These are phyloP conservation scores for Setaria italica DNA, from an alignment of 202 grass and related monocot species.

Conservation along the genomic window DNA sequence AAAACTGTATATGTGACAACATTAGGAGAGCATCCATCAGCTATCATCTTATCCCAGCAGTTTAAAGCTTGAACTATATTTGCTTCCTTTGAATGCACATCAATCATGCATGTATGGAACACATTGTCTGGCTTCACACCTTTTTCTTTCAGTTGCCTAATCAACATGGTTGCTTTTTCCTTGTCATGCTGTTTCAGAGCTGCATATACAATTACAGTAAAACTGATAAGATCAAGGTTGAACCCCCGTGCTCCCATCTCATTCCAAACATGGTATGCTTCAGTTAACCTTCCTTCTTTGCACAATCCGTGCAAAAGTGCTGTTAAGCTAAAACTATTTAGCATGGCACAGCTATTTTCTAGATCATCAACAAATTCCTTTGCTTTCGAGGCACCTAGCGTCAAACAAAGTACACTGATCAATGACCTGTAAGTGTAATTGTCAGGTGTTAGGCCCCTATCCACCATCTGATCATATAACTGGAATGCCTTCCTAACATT, in stretches of 20 bases:
- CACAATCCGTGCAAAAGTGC: conserved; percentile 78
- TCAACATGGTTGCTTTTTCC: conserved; percentile 46
- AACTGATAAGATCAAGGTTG: conserved; percentile 70
- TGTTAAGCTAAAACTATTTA: conserved; percentile 83
- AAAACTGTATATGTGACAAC: conserved; percentile 63
- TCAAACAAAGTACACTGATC: conserved; percentile 72
- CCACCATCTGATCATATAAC: conserved; percentile 80
- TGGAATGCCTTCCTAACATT: conserved; percentile 73
- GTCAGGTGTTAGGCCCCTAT: conserved; percentile 68
- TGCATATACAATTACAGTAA: conserved; percentile 67
- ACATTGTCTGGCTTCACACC: conserved; percentile 67
- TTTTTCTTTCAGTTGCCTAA: conserved; percentile 66
- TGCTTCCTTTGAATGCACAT: conserved; percentile 62
- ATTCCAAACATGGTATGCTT: conserved; percentile 66
- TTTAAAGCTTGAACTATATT: conserved; percentile 69
- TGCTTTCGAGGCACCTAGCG: conserved; percentile 53
- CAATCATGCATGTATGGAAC: conserved; percentile 86
- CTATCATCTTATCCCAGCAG: conserved; percentile 63
- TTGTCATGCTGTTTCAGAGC: conserved; percentile 58
- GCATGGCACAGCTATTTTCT: conserved; percentile 33
- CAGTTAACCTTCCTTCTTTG: conserved; percentile 69
- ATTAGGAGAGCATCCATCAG: conserved; percentile 61
- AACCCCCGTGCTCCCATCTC: conserved; percentile 71
- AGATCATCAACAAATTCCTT: conserved; percentile 70
- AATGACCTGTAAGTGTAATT: conserved; percentile 86